Percentiles rank a stretch among this genome's conserved stretches.
Conservation (phyloP, 83 land plant genomes). For the Thuja plicata region DNA sequence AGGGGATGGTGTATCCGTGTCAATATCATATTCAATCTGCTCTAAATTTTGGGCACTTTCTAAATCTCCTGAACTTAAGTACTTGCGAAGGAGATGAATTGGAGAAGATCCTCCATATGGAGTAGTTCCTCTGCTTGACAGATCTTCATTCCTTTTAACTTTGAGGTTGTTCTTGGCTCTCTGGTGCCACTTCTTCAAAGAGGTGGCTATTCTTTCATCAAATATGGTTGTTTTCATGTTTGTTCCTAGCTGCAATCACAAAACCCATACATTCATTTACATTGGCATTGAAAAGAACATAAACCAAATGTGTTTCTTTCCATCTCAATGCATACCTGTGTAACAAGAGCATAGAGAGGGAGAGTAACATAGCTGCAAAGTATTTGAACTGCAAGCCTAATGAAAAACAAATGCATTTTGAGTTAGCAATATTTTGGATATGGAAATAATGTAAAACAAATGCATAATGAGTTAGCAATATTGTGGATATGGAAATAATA, state of each 20-base stretch:
- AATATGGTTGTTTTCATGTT: slow-evolving; percentile 33
- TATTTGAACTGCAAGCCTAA: neutral
- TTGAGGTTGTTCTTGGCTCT: slow-evolving; percentile 38
- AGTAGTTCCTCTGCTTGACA: slow-evolving; percentile 17
- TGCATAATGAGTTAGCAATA: too few relatives aligned
- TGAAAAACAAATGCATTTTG: neutral
- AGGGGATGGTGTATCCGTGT: neutral
- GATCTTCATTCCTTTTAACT: neutral
- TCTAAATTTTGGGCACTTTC: neutral
- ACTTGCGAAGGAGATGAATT: slow-evolving; percentile 27
- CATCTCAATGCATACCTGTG: slow-evolving; percentile 26
- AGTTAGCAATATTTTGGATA: too few relatives aligned
- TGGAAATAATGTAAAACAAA: too few relatives aligned
- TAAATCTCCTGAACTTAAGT: neutral
- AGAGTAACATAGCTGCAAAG: slow-evolving; percentile 1
- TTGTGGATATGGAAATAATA: too few relatives aligned
- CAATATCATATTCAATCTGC: neutral
- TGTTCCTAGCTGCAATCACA: slow-evolving; percentile 24
- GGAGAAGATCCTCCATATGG: slow-evolving; percentile 34
- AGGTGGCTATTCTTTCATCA: slow-evolving; percentile 44
- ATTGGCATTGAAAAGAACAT: neutral
- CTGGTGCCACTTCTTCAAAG: slow-evolving; percentile 45
- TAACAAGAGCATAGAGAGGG: slow-evolving; percentile 53
- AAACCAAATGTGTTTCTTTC: neutral
- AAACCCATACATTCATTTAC: neutral